phyloP scores from a whole-genome alignment of 2,329 filamentous ascomycete genomes.

The Alternaria viburni region DNA sequence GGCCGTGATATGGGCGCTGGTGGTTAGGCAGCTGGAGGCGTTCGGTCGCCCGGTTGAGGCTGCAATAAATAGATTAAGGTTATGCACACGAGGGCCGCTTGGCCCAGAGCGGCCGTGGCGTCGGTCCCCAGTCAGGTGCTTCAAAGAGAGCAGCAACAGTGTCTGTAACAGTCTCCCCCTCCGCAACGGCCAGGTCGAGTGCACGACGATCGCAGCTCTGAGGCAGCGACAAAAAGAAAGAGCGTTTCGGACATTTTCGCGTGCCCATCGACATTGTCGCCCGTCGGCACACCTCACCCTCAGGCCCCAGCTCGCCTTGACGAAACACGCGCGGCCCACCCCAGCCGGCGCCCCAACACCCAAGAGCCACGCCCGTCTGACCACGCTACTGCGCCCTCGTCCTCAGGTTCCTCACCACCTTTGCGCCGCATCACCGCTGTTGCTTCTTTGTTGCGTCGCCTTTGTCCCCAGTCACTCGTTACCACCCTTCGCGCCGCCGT shows the following conservation, averaged over 20 bases:
- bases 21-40: conserved; percentile 1
- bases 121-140: conserved; percentile 12
- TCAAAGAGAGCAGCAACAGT: background rate
- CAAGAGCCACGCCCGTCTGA: conserved; percentile 16
- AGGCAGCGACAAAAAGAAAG: background rate
- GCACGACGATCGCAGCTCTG: conserved; percentile 9
- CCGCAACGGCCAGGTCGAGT: conserved; percentile 1
- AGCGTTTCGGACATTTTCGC: conserved; percentile 14
- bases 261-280: conserved; percentile 5
- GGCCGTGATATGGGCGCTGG: background rate
- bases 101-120: conserved; percentile 12
- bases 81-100: conserved; percentile 14
- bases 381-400: conserved; percentile 5
- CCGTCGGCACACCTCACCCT: conserved; percentile 18
- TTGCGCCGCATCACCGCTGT: conserved; percentile 2
- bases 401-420: conserved; percentile 4
- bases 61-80: conserved; percentile 28
- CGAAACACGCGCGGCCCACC: conserved; percentile 29
- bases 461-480: conserved; percentile 22
- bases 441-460: conserved; percentile 6
- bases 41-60: conserved; percentile 9
- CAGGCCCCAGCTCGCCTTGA: conserved; percentile 22
- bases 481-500: background rate
- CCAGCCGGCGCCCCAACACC: conserved; percentile 14
- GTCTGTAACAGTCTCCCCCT: background rate